Evolutionary conservation across 1,284 basidiomycete species (phyloP), one percentile per base, ranked within the genome.

Genomic region (Ganoderma multipileum): DNA sequence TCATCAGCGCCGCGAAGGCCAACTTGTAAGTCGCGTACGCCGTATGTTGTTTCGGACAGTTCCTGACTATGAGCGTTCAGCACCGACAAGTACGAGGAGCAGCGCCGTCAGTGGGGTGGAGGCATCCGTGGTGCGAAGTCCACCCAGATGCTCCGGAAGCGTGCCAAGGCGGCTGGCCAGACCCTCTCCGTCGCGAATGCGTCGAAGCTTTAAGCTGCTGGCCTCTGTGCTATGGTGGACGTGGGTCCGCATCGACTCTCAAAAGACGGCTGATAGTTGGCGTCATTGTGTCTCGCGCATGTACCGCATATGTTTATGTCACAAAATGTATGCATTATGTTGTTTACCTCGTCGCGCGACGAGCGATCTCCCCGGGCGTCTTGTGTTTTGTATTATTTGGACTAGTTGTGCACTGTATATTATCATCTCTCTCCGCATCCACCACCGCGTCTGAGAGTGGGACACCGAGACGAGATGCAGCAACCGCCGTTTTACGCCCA

Each of bases 81-180:
- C 90, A 88, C 95, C 75, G 97, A 99, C 86, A 98, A 99, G 87
- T 94, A 95, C 83, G 96, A 98, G 76, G 95, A 97, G 77, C 86
- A 91, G 71, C 91, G 95, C 76, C 90, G 94, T 78, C 91, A 93
- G 78, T 99, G 97, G 97, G 96, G 96, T 83, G 97, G 97, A 87
- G 97, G 96, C 82, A 77, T 95, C 79, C 95, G 96, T 85, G 95
- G 96, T 78, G 91, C 92, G 88, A 97, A 97, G 86, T 96, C 92
- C 50, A 89, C 92, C 63, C 92, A 94, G 81, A 98, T 95, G 93
- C 88, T 99, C 78, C 88, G 91, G 82, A 96, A 97, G 87, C 92
- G 96, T 74, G 97, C 96, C 71, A 98, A 97, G 90, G 94, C 94
- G 76, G 83, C 93, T 71, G 95, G 94, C 67, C 88, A 89, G 79